A percentile compares a stretch with the other conserved stretches of the same genome.
phyloP scores from a whole-genome alignment of 2,329 filamentous ascomycete species.

The Tolypocladium sp. region DNA sequence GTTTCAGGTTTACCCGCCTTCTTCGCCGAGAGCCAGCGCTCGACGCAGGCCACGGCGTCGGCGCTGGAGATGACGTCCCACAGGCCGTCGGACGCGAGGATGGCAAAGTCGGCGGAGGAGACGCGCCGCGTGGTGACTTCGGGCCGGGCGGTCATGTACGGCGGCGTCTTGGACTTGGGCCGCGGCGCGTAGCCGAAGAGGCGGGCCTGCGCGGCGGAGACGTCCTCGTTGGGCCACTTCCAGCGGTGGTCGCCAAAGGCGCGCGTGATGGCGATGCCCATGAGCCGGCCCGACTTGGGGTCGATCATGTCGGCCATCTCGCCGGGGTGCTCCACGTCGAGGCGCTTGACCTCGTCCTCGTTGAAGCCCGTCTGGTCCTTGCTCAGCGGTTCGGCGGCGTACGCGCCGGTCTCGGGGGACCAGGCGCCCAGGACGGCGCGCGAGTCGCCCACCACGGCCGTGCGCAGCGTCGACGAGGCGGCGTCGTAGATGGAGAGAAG shows the following conservation, averaged over 20 bases:
- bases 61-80: slow-evolving; percentile 53
- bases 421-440: slow-evolving; percentile 51
- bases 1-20: slow-evolving; percentile 14
- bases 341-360: slow-evolving; percentile 42
- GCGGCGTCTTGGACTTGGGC: slow-evolving; percentile 43
- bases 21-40: slow-evolving; percentile 37
- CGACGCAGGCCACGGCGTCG: slow-evolving; percentile 48
- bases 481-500: slow-evolving; percentile 55
- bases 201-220: slow-evolving; percentile 23
- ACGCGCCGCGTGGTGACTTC: slow-evolving; percentile 50
- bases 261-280: slow-evolving; percentile 52
- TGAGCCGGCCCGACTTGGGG: slow-evolving; percentile 43
- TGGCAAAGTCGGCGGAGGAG: slow-evolving; percentile 44
- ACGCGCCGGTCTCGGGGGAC: slow-evolving; percentile 30
- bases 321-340: slow-evolving; percentile 50
- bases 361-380: slow-evolving; percentile 60
- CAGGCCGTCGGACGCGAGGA: slow-evolving; percentile 58
- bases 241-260: slow-evolving; percentile 61
- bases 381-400: slow-evolving; percentile 46
- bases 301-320: slow-evolving; percentile 45
- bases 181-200: slow-evolving; percentile 37
- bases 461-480: slow-evolving; percentile 39
- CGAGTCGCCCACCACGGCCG: slow-evolving; percentile 60
- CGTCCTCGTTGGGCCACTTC: slow-evolving; percentile 51
- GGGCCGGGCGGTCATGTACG: slow-evolving; percentile 60